These are phyloP conservation scores for Xylaria sp. DNA, from an alignment of 2,329 filamentous ascomycete species.

Conservation along the genomic window DNA sequence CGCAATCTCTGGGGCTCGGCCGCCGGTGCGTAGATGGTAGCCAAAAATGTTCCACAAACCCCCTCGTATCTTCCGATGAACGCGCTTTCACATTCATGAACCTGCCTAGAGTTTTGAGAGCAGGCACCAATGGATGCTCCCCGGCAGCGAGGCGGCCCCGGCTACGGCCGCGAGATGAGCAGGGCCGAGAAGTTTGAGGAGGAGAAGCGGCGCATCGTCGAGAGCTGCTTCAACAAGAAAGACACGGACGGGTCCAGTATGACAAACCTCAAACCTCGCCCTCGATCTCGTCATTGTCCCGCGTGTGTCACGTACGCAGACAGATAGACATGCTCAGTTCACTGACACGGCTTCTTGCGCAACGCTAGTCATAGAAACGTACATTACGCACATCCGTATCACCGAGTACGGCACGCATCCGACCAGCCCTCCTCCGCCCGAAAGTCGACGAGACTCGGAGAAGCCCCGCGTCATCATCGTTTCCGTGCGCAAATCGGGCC, in stretches of 20 bases:
- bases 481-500: constrained; percentile 89
- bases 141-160: constrained; percentile 50
- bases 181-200: constrained; percentile 92
- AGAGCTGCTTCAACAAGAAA: constrained; percentile 92
- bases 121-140: constrained; percentile 45
- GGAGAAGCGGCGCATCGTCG: constrained; percentile 93
- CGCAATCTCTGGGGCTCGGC: constrained; percentile 1
- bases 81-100: constrained; percentile 48
- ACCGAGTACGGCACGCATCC: constrained; percentile 87
- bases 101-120: constrained; percentile 28
- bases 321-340: constrained; percentile 15
- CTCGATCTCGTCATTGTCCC: too few species aligned
- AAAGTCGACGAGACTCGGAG: constrained; percentile 77
- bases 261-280: constrained; percentile 50
- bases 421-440: constrained; percentile 84
- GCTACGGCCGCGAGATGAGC: constrained; percentile 52
- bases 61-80: constrained; percentile 37
- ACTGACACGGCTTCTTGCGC: constrained; percentile 18
- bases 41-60: constrained; percentile 47
- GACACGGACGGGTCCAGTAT: constrained; percentile 87
- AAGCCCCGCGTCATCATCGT: constrained; percentile 94
- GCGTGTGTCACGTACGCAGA: constrained; percentile 28
- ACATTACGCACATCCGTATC: constrained; percentile 96
- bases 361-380: constrained; percentile 81
- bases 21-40: constrained; percentile 12